A percentile compares a stretch with the other conserved stretches of the same genome.
Conservation (phyloP, 2,329 filamentous ascomycete genomes). For the Penicillium griseofulvum region DNA sequence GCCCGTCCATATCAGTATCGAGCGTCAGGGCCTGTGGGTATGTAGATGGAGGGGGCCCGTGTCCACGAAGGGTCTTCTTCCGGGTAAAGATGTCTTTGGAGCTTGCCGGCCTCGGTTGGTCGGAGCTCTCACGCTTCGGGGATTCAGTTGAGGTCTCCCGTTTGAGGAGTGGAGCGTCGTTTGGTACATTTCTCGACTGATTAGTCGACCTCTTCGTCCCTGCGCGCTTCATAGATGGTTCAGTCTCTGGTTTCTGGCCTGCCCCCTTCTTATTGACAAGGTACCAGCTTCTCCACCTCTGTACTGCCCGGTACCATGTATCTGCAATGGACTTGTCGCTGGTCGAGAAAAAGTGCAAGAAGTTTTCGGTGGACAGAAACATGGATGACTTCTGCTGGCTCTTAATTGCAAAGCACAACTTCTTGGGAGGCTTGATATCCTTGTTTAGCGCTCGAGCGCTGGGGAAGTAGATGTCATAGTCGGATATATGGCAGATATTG, state of each 20-base stretch:
- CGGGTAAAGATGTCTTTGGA: slow-evolving; percentile 27
- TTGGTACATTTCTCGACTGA: slow-evolving; percentile 50
- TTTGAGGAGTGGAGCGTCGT: slow-evolving; percentile 58
- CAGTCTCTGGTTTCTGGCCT: slow-evolving; percentile 40
- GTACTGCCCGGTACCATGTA: slow-evolving; percentile 69
- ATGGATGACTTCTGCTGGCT: slow-evolving; percentile 85
- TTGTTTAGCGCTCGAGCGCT: slow-evolving; percentile 66
- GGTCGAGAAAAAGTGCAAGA: slow-evolving; percentile 86
- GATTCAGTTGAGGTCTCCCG: slow-evolving; percentile 42
- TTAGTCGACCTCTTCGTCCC: slow-evolving; percentile 21
- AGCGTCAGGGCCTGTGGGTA: slow-evolving; percentile 28
- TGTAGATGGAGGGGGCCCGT: slow-evolving; percentile 30
- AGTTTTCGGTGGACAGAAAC: slow-evolving; percentile 79
- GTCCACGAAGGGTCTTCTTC: slow-evolving; percentile 30
- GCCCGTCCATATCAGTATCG: slow-evolving; percentile 19
- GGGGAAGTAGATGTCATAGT: slow-evolving; percentile 87
- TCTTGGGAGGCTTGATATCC: slow-evolving; percentile 78
- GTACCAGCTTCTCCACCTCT: slow-evolving; percentile 90
- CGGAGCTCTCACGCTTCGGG: slow-evolving; percentile 46
- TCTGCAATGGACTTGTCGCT: slow-evolving; percentile 67
- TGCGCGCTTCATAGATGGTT: slow-evolving; percentile 24
- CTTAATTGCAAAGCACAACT: slow-evolving; percentile 82
- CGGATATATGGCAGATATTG: slow-evolving; percentile 78
- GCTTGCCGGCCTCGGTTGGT: slow-evolving; percentile 23
- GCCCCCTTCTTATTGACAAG: slow-evolving; percentile 69